Evolutionary conservation across 306 rosid genomes (phyloP).

Genomic region (Casuarina cunninghamiana): DNA sequence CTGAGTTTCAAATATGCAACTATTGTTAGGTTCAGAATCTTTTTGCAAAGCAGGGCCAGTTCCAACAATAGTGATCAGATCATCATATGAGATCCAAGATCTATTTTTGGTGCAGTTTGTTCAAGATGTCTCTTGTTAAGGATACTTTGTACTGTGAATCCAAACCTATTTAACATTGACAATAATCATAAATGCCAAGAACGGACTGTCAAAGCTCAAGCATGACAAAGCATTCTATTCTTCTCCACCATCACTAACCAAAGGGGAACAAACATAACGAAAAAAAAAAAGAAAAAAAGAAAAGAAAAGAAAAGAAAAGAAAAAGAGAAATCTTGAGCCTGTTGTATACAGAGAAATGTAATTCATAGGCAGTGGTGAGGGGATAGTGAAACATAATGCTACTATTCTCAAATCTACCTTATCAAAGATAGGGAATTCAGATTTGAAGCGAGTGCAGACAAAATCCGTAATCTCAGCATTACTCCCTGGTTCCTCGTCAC

Average conservation of each 20-base stretch:
- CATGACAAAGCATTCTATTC: neutral
- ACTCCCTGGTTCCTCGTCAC: slow-evolving; percentile 80
- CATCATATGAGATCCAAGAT: neutral
- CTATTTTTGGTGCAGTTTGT: neutral
- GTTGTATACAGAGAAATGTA: neutral
- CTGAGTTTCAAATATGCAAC: neutral
- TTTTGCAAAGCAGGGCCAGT: neutral
- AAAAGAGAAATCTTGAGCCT: neutral
- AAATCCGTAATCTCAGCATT: slow-evolving; percentile 75
- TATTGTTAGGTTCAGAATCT: neutral
- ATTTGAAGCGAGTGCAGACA: slow-evolving; percentile 81
- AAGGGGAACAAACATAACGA: neutral
- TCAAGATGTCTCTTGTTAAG: neutral
- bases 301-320: neutral
- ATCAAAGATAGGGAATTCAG: slow-evolving; percentile 83
- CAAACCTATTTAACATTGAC: neutral
- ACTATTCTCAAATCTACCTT: slow-evolving; percentile 45
- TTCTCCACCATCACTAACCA: neutral
- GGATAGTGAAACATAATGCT: neutral
- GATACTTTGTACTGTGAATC: neutral
- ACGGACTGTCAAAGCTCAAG: neutral
- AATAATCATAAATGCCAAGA: neutral
- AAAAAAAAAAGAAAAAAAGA: neutral
- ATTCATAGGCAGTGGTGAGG: neutral
- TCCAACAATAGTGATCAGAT: neutral